Evolutionary conservation across 768 basidiomycete genomes (phyloP), one percentile per base, ranked within the genome.

Genomic region (Xerocomus potaroensis): DNA sequence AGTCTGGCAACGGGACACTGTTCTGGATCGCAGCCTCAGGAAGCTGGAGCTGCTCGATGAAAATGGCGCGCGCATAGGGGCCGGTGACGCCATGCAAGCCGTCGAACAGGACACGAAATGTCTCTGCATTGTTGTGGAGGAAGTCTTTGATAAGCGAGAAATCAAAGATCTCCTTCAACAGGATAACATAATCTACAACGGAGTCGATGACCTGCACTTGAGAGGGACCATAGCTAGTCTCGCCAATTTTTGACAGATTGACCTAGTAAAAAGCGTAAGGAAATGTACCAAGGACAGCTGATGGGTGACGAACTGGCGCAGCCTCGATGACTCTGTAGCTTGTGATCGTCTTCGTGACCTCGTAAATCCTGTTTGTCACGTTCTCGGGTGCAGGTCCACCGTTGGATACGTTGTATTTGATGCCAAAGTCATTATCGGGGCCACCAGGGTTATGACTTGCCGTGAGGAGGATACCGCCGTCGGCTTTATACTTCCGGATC

Each of bases 371-470:
- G 72, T 99, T 77, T n/a, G 96, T 99, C 48, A 99, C 84, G 61
- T 75, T 82, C 71, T 99, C 96, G 0, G 96, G 93, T 18, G 96
- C 96, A 16, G 96, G 95, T 3, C 96, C 96, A 50, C 96, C 96
- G 58, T 99, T 99, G 31, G 86, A 84, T 39, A 92, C 87, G 69
- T 99, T 99, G 76, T 96, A 99, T 71, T 99, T 98, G 80, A 99
- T 97, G 39, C 96, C 96, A 66, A 98, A 99, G 69, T 99, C 96
- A 59, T 89, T 87, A 63, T 91, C 79, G n/a, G 96, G 96, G 19
- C 96, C 96, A 45, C 96, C 96, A 15, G 96, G 94, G 69, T 99
- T 99, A 76, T 99, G 96, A 50, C 84, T 87, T 15, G 96, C 96
- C 5, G 96, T 99, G 54, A 99, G 76, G 44, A 99, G 77, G 68